Base-by-base conservation (phyloP, 2,329 filamentous ascomycete genomes). In the Colletotrichum acutatum region DNA sequence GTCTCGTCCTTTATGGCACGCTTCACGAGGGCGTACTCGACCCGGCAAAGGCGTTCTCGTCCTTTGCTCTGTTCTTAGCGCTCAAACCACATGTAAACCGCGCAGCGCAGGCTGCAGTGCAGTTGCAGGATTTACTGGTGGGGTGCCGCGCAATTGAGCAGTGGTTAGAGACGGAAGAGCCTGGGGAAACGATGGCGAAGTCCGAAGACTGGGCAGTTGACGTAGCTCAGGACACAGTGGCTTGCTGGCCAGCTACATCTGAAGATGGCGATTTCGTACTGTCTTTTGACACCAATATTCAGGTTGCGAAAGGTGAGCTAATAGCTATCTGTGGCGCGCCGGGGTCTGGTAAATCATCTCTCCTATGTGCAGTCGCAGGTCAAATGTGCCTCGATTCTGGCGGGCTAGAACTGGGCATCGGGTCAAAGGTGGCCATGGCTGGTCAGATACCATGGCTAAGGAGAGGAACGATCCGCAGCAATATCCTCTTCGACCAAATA, bases 51-150 rank as follows among this genome's bases (percentile, higher is more conserved):
- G 61, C 42, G 12, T 63, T 63, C 42, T 63, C 61, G 6, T 63
- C 42, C 9, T 52, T 53, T 8, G 61, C 61, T 14, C 46, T 63
- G 37, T 63, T 63, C 28, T 32, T 63, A 26, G 60, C 60, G 4
- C 60, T 63, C 60, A 63, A 63, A 46, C 60, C 60, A 1, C 60
- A 63, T n/a, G 37, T 63, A 19, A 49, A 24, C 9, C 60, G 60
- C 3, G 60, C 60, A 19, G 34, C 60, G 14, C 60, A 63, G 37
- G 60, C 37, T 30, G 60, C 37, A n/a, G 42, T 63, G 8, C 60
- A 63, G 26, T 30, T 63, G 26, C 60, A 63, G 4, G 60, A 63
- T n/a, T 37, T 63, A 9, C 42, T 63, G 14, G 60, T 49, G 24
- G 60, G 60, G 28, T 63, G 60, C 12, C 60, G 42, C 14, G 60